These are phyloP conservation scores for Neodidymelliopsis sp. DNA, from an alignment of 2,329 filamentous ascomycete species.

Conservation along the genomic window DNA sequence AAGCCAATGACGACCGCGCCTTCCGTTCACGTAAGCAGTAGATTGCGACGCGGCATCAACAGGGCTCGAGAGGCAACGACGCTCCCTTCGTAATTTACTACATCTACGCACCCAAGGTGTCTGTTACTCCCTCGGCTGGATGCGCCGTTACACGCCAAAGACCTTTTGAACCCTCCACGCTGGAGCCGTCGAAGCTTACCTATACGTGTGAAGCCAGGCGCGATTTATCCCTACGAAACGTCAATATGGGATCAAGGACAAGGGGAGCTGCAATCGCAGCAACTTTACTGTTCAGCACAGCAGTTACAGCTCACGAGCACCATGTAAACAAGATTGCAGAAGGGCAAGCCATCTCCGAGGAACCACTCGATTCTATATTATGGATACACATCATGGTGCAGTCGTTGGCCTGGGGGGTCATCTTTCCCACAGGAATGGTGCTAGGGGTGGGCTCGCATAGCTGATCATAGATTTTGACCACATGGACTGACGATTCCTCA, in stretches of 20 bases:
- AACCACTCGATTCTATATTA: slow-evolving; percentile 73
- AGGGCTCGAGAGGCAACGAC: slow-evolving; percentile 15
- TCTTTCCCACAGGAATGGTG: slow-evolving; percentile 96
- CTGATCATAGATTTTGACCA: not conserved
- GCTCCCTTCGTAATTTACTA: slow-evolving; percentile 1
- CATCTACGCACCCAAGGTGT: slow-evolving; percentile 1
- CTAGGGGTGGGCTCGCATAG: slow-evolving; percentile 70
- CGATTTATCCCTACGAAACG: slow-evolving; percentile 6
- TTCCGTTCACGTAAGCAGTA: slow-evolving; percentile 37
- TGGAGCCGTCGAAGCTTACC: slow-evolving; percentile 23
- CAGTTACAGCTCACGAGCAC: slow-evolving; percentile 50
- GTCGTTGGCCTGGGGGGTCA: slow-evolving; percentile 84
- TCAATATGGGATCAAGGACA: slow-evolving; percentile 22
- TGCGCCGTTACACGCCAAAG: slow-evolving; percentile 13
- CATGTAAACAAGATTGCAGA: slow-evolving; percentile 49
- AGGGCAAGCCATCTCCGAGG: slow-evolving; percentile 46
- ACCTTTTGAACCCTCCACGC: slow-evolving; percentile 25
- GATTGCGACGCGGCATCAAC: slow-evolving; percentile 33
- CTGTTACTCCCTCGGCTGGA: slow-evolving; percentile 1
- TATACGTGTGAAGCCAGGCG: slow-evolving; percentile 9
- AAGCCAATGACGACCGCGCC: slow-evolving; percentile 30
- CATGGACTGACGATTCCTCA: slow-evolving; percentile 49
- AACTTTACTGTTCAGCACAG: slow-evolving; percentile 37
- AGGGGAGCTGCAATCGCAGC: slow-evolving; percentile 25
- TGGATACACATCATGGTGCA: slow-evolving; percentile 95